phyloP scores from a whole-genome alignment of 345 rosid genomes.

The Ceriops tagal region DNA sequence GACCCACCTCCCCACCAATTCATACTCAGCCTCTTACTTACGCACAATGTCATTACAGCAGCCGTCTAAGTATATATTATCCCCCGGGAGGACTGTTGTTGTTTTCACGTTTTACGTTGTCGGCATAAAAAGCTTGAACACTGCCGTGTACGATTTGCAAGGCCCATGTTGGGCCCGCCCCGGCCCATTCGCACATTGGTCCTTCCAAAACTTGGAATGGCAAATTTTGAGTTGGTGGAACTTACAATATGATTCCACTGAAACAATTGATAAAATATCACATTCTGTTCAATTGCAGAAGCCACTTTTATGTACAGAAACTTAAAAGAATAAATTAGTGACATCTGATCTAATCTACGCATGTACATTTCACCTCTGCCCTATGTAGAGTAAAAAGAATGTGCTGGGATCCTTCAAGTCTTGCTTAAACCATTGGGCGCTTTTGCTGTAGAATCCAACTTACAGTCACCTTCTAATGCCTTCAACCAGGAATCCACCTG shows the following conservation, averaged over 20 bases:
- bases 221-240: conserved; percentile 1
- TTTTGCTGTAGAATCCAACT: conserved; percentile 33
- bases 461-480: conserved; percentile 48
- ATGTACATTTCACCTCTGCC: conserved; percentile 3
- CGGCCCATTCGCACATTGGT: too few relatives aligned
- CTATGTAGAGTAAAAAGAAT: conserved; percentile 17
- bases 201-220: neutral
- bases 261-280: neutral
- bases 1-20: too few relatives aligned
- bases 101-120: too few relatives aligned
- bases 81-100: too few relatives aligned
- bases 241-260: neutral
- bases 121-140: too few relatives aligned
- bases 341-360: conserved; percentile 4
- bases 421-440: conserved; percentile 35
- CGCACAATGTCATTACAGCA: too few relatives aligned
- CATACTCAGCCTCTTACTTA: too few relatives aligned
- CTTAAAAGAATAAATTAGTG: conserved; percentile 34
- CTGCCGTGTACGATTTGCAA: too few relatives aligned
- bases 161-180: too few relatives aligned
- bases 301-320: conserved; percentile 35
- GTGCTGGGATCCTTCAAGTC: conserved; percentile 4
- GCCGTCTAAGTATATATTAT: too few relatives aligned
- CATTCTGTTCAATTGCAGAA: conserved; percentile 6
- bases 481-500: conserved; percentile 81